Evolutionary conservation across 108 stramenopile genomes (phyloP).

Genomic region (Asterionellopsis glacialis): DNA sequence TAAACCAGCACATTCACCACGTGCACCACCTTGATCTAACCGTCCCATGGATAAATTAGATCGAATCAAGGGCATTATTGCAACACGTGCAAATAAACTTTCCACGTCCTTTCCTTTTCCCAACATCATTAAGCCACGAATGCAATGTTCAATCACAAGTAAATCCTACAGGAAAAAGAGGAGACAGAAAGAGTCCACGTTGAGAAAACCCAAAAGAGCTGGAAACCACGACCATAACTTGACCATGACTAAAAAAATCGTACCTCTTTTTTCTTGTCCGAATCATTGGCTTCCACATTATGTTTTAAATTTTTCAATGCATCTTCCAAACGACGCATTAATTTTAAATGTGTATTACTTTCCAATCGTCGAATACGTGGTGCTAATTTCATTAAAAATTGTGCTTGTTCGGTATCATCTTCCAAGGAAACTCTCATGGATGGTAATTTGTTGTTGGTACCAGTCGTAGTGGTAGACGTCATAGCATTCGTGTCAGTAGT

Average conservation of each 20-base stretch:
- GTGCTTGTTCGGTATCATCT: constrained; percentile 68
- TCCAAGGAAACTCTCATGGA: constrained; percentile 29
- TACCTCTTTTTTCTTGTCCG: constrained; percentile 13
- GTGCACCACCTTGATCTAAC: constrained; percentile 82
- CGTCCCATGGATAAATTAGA: constrained; percentile 82
- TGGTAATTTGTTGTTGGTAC: constrained; percentile 16
- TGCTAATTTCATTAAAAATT: constrained; percentile 75
- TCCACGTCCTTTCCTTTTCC: constrained; percentile 75
- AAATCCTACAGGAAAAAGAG: constrained; percentile 24
- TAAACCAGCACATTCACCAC: constrained; percentile 84
- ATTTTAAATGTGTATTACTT: constrained; percentile 44
- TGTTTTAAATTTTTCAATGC: constrained; percentile 44
- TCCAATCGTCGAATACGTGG: constrained; percentile 82
- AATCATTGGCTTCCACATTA: constrained; percentile 11
- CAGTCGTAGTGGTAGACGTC: constrained; percentile 9
- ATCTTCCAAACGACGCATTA: constrained; percentile 52
- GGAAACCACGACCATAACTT: neutral
- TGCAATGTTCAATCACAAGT: constrained; percentile 65
- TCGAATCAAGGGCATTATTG: constrained; percentile 85
- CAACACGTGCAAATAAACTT: constrained; percentile 77
- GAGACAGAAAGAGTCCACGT: neutral
- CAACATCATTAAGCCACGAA: constrained; percentile 72
- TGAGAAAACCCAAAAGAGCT: neutral
- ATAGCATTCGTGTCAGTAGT: no score
- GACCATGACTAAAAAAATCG: neutral